Percentiles rank a stretch among this genome's conserved stretches.
These are phyloP conservation scores for Boehmeria nivea DNA, from an alignment of 306 rosid genomes.

Conservation along the genomic window DNA sequence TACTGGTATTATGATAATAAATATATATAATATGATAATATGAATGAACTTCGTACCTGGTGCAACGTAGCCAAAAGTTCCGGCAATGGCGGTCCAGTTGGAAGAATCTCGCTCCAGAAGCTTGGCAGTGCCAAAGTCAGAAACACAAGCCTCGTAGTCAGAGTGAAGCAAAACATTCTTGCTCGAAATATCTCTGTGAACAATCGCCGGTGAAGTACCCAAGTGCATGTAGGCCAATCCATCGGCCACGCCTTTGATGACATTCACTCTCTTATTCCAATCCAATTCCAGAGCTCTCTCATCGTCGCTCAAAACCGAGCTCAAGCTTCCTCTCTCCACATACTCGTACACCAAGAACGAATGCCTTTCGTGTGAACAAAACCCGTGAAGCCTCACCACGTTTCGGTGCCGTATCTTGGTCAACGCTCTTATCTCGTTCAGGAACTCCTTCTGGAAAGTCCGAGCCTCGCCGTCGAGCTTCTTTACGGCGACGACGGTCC, in stretches of 20 bases:
- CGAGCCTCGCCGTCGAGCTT: conserved; percentile 19
- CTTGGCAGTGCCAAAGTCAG: conserved; percentile 34
- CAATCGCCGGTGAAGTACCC: conserved; percentile 18
- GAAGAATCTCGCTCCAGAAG: conserved; percentile 26
- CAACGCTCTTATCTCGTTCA: conserved; percentile 22
- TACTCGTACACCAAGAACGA: conserved; percentile 31
- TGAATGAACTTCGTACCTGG: conserved; percentile 27
- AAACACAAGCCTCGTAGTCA: conserved; percentile 28
- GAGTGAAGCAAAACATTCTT: conserved; percentile 32
- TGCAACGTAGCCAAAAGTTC: conserved; percentile 39
- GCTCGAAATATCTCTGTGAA: conserved; percentile 39
- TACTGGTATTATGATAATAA: too few relatives aligned
- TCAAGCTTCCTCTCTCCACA: conserved; percentile 34
- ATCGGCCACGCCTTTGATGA: conserved; percentile 29
- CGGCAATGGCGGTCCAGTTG: conserved; percentile 35
- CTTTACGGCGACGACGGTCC: conserved; percentile 31
- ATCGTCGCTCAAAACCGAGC: conserved; percentile 12
- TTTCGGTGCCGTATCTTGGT: conserved; percentile 19
- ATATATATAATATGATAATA: too few relatives aligned
- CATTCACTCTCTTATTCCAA: conserved; percentile 21
- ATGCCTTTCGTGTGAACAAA: conserved; percentile 20
- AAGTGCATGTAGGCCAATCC: conserved; percentile 35
- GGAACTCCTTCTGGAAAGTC: conserved; percentile 12
- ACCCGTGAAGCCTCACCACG: conserved; percentile 32
- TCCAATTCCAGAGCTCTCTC: conserved; percentile 23